These are phyloP conservation scores for Boletus sp. DNA, from an alignment of 1,284 basidiomycete species.

Conservation along the genomic window DNA sequence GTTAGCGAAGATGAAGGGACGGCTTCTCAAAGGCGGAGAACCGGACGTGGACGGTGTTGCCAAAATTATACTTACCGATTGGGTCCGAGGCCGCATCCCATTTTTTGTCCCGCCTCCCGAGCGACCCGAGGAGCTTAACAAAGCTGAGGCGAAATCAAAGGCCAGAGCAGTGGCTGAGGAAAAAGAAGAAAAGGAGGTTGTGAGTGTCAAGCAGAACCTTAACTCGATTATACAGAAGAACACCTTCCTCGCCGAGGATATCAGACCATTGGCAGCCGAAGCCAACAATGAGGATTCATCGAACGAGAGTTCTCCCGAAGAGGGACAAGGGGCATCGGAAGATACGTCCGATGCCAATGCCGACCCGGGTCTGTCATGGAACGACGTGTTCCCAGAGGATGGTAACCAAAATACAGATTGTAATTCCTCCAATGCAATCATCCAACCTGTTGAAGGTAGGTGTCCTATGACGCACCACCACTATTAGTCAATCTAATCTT, in stretches of 20 bases:
- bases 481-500: slow-evolving; percentile 4
- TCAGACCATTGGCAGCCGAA: slow-evolving; percentile 52
- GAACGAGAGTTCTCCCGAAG: slow-evolving; percentile 30
- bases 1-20: slow-evolving; percentile 88
- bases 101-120: slow-evolving; percentile 84
- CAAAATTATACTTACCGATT: slow-evolving; percentile 95
- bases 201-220: slow-evolving; percentile 70
- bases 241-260: slow-evolving; percentile 72
- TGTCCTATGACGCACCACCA: not conserved
- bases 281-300: slow-evolving; percentile 29
- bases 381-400: slow-evolving; percentile 59
- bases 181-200: slow-evolving; percentile 33
- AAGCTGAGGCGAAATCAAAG: slow-evolving; percentile 52
- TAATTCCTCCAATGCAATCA: slow-evolving; percentile 30
- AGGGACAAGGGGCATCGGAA: slow-evolving; percentile 31
- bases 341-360: slow-evolving; percentile 35
- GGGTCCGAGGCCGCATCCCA: slow-evolving; percentile 94
- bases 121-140: slow-evolving; percentile 63
- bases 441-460: slow-evolving; percentile 26
- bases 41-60: slow-evolving; percentile 91
- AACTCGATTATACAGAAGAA: slow-evolving; percentile 83
- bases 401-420: slow-evolving; percentile 21
- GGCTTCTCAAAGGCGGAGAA: slow-evolving; percentile 91
- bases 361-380: slow-evolving; percentile 55
- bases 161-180: slow-evolving; percentile 36